These are phyloP conservation scores for Candida glucosophila DNA, from an alignment of 1,139 yeast species.

Conservation along the genomic window DNA sequence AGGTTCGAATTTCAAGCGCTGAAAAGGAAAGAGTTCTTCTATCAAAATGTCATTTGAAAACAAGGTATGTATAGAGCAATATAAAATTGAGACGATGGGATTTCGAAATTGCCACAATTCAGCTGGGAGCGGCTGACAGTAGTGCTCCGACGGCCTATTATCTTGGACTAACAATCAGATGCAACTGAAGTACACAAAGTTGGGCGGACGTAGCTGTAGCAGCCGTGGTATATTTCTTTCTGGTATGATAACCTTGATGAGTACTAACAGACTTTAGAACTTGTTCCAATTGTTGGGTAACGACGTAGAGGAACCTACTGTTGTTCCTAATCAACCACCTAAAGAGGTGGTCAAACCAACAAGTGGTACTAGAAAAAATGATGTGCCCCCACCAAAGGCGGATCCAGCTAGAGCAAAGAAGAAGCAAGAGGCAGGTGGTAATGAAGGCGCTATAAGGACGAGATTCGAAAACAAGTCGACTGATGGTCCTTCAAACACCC, in stretches of 20 bases:
- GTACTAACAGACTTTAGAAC: constrained; percentile 26
- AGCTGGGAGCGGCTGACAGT: too few species aligned
- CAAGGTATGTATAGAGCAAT: constrained; percentile 48
- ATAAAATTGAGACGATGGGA: too few species aligned
- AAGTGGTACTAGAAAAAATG: constrained; percentile 85
- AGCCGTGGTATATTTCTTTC: too few species aligned
- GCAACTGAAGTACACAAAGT: too few species aligned
- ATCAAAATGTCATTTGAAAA: constrained; percentile 39
- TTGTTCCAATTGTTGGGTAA: constrained; percentile 49
- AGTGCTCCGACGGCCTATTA: too few species aligned
- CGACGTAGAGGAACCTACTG: constrained; percentile 65
- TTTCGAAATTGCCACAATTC: too few species aligned
- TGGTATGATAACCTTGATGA: too few species aligned
- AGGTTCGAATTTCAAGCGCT: too few species aligned
- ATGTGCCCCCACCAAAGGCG: constrained; percentile 76
- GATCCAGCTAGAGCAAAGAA: constrained; percentile 78
- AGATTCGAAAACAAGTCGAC: constrained; percentile 66
- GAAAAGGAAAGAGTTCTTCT: too few species aligned
- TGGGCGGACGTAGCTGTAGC: too few species aligned
- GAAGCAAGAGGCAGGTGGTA: constrained; percentile 65
- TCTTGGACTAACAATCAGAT: too few species aligned
- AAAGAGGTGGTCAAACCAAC: constrained; percentile 75
- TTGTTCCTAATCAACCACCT: constrained; percentile 43
- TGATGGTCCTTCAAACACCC: constrained; percentile 48
- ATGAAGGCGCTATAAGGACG: constrained; percentile 83